Conservation (phyloP, 441 rosid genomes). For the Lagerstroemia fauriei region DNA sequence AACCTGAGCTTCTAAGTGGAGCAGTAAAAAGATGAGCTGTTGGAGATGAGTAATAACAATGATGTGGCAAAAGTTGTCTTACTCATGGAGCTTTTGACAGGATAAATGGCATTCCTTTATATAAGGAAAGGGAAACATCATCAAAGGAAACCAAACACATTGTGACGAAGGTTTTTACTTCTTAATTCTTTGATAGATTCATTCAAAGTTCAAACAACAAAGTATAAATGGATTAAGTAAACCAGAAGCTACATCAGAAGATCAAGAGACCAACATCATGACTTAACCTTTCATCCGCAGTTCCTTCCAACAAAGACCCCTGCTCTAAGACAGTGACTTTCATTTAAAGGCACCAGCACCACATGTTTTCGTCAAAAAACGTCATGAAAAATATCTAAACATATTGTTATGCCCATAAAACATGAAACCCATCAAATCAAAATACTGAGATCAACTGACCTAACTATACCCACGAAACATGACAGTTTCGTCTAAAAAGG, state of each 20-base stretch:
- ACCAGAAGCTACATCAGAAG: neutral
- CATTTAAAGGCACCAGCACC: neutral
- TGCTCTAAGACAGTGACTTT: neutral
- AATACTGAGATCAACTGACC: neutral
- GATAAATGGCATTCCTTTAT: neutral
- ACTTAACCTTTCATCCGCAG: neutral
- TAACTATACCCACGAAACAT: neutral
- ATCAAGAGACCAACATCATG: neutral
- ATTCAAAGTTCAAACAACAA: neutral
- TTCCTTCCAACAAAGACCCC: neutral
- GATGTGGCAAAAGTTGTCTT: neutral
- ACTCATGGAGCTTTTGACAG: neutral
- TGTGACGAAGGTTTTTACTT: too few relatives aligned
- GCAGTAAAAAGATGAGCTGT: conserved; percentile 44
- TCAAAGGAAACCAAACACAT: too few relatives aligned
- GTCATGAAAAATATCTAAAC: neutral
- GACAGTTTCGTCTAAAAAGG: neutral
- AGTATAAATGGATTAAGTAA: neutral
- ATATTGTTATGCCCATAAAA: neutral
- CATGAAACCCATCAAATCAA: neutral
- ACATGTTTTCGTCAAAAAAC: neutral
- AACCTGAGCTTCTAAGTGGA: conserved; percentile 78
- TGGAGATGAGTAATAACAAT: neutral
- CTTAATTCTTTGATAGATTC: neutral
- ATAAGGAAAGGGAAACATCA: neutral